Percentiles rank a stretch among this genome's conserved stretches.
These are phyloP conservation scores for Gossypium bickii DNA, from an alignment of 345 rosid genomes.

Conservation along the genomic window DNA sequence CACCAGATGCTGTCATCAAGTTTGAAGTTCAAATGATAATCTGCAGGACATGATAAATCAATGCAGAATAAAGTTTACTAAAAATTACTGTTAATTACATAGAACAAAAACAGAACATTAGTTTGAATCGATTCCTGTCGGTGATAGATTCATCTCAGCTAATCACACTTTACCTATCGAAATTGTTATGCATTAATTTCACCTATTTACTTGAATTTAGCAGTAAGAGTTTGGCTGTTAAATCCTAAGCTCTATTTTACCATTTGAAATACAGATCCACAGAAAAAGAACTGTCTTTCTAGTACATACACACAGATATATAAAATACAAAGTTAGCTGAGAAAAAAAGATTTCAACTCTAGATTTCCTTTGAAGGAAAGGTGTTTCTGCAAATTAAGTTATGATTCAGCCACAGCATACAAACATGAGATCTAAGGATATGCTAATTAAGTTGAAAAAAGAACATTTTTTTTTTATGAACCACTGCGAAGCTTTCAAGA, in stretches of 20 bases:
- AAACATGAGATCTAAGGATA: background rate
- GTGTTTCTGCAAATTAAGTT: background rate
- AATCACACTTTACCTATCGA: background rate
- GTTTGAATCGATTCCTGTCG: background rate
- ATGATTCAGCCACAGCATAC: background rate
- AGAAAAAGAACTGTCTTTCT: background rate
- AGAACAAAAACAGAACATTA: background rate
- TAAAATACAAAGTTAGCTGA: background rate
- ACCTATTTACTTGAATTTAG: background rate
- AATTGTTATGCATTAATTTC: background rate
- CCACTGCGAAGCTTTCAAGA: background rate
- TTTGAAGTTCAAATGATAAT: conserved; percentile 14
- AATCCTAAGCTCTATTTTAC: background rate
- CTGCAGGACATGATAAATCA: conserved; percentile 9
- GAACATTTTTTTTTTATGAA: background rate
- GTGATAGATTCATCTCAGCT: background rate
- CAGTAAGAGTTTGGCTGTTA: background rate
- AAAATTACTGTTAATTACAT: background rate
- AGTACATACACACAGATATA: background rate
- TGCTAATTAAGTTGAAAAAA: background rate
- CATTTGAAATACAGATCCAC: background rate
- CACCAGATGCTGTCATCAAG: conserved; percentile 26
- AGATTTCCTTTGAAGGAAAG: background rate
- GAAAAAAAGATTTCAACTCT: background rate
- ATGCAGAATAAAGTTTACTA: background rate